phyloP scores from a whole-genome alignment of 2,329 filamentous ascomycete genomes.

The Neoascochyta sp. region DNA sequence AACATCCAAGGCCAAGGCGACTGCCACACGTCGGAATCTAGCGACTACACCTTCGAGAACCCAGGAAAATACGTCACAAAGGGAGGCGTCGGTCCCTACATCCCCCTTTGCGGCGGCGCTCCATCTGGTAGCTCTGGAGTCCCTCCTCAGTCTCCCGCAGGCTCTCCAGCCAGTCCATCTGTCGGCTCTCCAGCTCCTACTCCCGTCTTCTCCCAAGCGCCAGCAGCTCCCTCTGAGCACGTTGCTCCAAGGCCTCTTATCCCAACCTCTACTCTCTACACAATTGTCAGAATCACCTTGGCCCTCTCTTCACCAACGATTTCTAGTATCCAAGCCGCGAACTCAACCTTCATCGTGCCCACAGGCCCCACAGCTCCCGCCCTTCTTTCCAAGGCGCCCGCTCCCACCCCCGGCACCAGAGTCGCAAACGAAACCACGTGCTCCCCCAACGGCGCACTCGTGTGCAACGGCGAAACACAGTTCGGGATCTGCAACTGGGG shows the following conservation, averaged over 20 bases:
- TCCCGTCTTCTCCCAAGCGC: slow-evolving; percentile 3
- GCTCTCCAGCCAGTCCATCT: slow-evolving; percentile 4
- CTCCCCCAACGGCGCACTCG: slow-evolving; percentile 31
- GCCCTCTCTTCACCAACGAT: no score
- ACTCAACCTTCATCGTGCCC: neutral
- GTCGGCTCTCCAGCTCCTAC: slow-evolving; percentile 3
- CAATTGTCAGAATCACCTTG: slow-evolving; percentile 25
- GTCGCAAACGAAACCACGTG: slow-evolving; percentile 17
- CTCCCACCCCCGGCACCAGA: slow-evolving; percentile 1
- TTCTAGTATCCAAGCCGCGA: no score
- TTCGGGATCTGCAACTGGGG: slow-evolving; percentile 45
- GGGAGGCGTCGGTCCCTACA: slow-evolving; percentile 22
- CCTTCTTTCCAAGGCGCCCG: slow-evolving; percentile 1
- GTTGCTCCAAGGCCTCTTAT: no score
- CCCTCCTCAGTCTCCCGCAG: slow-evolving; percentile 5
- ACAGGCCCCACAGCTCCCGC: slow-evolving; percentile 3
- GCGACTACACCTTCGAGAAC: slow-evolving; percentile 55
- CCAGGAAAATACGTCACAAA: slow-evolving; percentile 55
- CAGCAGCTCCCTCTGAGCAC: slow-evolving; percentile 1
- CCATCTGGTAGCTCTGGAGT: slow-evolving; percentile 5
- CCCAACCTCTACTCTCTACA: slow-evolving; percentile 16
- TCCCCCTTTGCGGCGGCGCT: slow-evolving; percentile 24
- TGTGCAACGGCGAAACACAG: slow-evolving; percentile 37
- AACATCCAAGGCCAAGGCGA: slow-evolving; percentile 52
- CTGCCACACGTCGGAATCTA: slow-evolving; percentile 53